Conservation (phyloP, 495 filamentous ascomycete genomes). For the Penicillium canescens region DNA sequence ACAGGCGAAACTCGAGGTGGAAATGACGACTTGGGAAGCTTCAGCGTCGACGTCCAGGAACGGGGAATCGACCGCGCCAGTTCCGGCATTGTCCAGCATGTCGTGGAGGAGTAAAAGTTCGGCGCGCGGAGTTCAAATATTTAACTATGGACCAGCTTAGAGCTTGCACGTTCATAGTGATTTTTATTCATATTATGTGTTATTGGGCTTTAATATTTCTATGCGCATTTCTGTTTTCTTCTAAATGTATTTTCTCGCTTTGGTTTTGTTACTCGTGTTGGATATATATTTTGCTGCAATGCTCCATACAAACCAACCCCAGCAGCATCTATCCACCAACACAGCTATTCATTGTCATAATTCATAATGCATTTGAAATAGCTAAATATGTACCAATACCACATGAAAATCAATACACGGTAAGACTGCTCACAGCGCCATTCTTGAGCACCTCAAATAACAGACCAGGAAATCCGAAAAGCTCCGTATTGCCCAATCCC, state of each 20-base stretch:
- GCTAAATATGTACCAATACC: neutral
- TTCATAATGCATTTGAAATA: slow-evolving; percentile 7
- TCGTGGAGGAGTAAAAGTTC: slow-evolving; percentile 3
- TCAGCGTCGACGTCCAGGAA: slow-evolving; percentile 61
- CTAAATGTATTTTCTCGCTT: no score
- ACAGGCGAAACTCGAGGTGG: slow-evolving; percentile 50
- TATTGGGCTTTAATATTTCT: no score
- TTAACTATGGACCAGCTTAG: no score
- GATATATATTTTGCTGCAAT: no score
- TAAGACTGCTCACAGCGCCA: slow-evolving; percentile 82
- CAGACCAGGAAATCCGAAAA: slow-evolving; percentile 92
- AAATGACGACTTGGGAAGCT: slow-evolving; percentile 60
- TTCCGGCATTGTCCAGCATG: slow-evolving; percentile 47
- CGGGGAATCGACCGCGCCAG: slow-evolving; percentile 45
- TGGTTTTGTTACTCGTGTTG: no score
- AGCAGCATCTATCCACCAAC: no score
- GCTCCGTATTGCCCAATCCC: slow-evolving; percentile 71
- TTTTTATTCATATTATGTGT: no score
- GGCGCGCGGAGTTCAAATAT: no score
- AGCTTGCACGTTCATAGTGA: no score
- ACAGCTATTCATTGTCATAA: neutral
- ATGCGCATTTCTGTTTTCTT: no score
- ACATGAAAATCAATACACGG: slow-evolving; percentile 66
- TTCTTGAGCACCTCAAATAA: slow-evolving; percentile 96
- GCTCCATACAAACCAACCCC: no score